Evolutionary conservation across 1,284 basidiomycete species (phyloP).

Genomic region (Thecaphora frezii): DNA sequence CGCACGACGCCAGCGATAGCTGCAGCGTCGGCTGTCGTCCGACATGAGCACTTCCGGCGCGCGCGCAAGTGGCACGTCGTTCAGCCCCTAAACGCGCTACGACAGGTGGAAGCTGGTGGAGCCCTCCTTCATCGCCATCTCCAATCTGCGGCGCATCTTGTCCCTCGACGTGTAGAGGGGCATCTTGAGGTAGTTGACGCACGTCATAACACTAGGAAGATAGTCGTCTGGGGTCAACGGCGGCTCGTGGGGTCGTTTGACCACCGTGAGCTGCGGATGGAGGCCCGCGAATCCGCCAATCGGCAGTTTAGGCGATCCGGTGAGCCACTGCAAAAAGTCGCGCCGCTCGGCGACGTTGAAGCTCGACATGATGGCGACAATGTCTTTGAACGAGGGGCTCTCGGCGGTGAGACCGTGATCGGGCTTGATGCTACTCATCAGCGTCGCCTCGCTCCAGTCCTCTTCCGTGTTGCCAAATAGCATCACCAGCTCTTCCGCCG

Average conservation of each 20-base stretch:
- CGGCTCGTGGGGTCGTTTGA: constrained; percentile 91
- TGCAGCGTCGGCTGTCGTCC: no score
- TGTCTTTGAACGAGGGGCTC: constrained; percentile 81
- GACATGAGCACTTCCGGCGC: no score
- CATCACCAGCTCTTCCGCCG: constrained; percentile 87
- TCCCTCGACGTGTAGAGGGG: constrained; percentile 51
- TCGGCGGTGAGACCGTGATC: constrained; percentile 98
- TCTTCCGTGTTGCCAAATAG: constrained; percentile 93
- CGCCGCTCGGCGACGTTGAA: constrained; percentile 76
- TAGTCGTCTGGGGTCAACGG: constrained; percentile 80
- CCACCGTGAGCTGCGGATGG: constrained; percentile 91
- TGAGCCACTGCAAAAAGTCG: constrained; percentile 93
- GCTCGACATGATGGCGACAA: constrained; percentile 82
- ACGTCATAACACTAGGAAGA: constrained; percentile 97
- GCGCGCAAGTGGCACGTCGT: no score
- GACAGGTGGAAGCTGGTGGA: constrained; percentile 55
- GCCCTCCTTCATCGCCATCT: constrained; percentile 55
- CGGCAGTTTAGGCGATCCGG: constrained; percentile 70
- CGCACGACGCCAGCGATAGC: no score
- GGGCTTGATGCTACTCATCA: constrained; percentile 86
- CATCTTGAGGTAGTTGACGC: constrained; percentile 71
- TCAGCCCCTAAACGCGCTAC: constrained; percentile 9
- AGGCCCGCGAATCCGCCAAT: constrained; percentile 96
- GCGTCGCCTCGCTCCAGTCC: constrained; percentile 65
- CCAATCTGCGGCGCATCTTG: constrained; percentile 46